Percentiles rank a stretch among this genome's conserved stretches.
phyloP scores from a whole-genome alignment of 2,329 filamentous ascomycete species.

The Tolypocladium album region DNA sequence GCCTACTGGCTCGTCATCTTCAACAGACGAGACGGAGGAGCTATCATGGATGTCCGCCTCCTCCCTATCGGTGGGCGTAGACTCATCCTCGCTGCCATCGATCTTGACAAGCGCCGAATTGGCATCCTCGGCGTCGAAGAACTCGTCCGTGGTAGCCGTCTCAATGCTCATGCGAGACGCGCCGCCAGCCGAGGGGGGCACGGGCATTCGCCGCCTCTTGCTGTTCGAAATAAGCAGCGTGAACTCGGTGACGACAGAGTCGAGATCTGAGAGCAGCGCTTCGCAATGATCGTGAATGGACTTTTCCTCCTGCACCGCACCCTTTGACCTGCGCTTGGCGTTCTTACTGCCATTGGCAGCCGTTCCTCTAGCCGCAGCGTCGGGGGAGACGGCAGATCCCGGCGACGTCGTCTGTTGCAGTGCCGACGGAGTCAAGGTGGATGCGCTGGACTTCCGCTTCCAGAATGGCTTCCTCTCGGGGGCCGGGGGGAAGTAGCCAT shows the following conservation, averaged over 20 bases:
- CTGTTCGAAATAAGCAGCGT: constrained; percentile 65
- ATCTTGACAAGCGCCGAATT: constrained; percentile 66
- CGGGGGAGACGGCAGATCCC: constrained; percentile 30
- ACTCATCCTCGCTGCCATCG: constrained; percentile 56
- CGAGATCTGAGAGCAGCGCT: constrained; percentile 73
- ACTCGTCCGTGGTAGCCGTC: constrained; percentile 74
- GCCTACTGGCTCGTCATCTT: constrained; percentile 45
- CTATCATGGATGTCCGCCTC: constrained; percentile 25
- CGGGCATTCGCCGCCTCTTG: constrained; percentile 60
- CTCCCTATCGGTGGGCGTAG: constrained; percentile 7
- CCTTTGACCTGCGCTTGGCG: constrained; percentile 24
- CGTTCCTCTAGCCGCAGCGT: constrained; percentile 18
- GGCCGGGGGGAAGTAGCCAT: constrained; percentile 40
- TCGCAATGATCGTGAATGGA: constrained; percentile 74
- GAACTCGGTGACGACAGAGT: constrained; percentile 75
- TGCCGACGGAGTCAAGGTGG: constrained; percentile 28
- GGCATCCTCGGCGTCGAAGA: constrained; percentile 76
- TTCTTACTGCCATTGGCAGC: constrained; percentile 19
- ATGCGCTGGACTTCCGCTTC: constrained; percentile 71
- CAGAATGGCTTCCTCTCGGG: constrained; percentile 70
- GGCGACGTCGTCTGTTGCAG: constrained; percentile 27
- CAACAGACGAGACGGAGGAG: constrained; percentile 49
- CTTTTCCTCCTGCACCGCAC: constrained; percentile 41
- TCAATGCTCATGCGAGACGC: constrained; percentile 59
- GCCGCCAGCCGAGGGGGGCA: constrained; percentile 35